Evolutionary conservation across 768 basidiomycete species (phyloP).

Genomic region (Phanerochaete sordida): DNA sequence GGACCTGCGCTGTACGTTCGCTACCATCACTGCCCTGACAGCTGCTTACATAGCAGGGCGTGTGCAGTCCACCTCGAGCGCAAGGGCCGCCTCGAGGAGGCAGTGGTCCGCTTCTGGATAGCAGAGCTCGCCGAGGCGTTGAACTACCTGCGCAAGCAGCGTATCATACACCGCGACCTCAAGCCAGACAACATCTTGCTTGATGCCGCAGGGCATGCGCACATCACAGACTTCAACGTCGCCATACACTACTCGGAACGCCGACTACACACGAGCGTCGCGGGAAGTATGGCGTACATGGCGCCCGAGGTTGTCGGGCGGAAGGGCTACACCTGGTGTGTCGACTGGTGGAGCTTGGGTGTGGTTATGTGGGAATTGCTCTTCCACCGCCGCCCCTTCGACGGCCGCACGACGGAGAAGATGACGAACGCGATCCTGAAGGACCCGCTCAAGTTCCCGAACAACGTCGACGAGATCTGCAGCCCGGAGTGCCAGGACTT

Average conservation of each 20-base stretch:
- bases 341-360: constrained; percentile 97
- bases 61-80: constrained; percentile 80
- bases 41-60: constrained; percentile 2
- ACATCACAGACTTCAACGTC: constrained; percentile 98
- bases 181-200: constrained; percentile 98
- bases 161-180: constrained; percentile 93
- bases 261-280: constrained; percentile 86
- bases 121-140: constrained; percentile 84
- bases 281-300: constrained; percentile 99
- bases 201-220: constrained; percentile 91
- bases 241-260: constrained; percentile 95
- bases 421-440: constrained; percentile 85
- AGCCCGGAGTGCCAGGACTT: constrained; percentile 65
- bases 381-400: constrained; percentile 80
- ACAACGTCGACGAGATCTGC: constrained; percentile 55
- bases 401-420: constrained; percentile 84
- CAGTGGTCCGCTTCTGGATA: constrained; percentile 80
- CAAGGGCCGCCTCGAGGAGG: constrained; percentile 60
- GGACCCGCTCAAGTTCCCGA: constrained; percentile 76
- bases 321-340: constrained; percentile 88
- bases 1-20: constrained; percentile 78
- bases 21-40: neutral
- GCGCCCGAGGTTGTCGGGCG: constrained; percentile 93
- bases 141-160: constrained; percentile 85
- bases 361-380: constrained; percentile 89